These are phyloP conservation scores for Kazachstania bromeliacearum DNA, from an alignment of 805 yeast genomes.

Conservation along the genomic window DNA sequence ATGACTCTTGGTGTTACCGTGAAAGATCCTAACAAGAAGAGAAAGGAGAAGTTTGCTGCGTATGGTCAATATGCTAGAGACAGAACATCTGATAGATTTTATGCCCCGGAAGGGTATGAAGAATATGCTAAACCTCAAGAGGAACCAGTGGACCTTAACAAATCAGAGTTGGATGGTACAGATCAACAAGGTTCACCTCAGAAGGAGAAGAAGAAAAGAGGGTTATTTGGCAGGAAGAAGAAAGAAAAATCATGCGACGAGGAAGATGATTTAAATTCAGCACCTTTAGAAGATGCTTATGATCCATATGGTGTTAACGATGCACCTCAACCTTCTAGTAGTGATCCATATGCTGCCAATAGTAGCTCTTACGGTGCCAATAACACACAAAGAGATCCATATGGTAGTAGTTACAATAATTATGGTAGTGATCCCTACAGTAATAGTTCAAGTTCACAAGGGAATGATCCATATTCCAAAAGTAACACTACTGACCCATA, in stretches of 20 bases:
- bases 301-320: slow-evolving; percentile 10
- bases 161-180: slow-evolving; percentile 1
- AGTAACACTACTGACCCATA: not conserved
- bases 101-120: slow-evolving; percentile 35
- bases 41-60: slow-evolving; percentile 38
- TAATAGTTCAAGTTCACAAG: not conserved
- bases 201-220: slow-evolving; percentile 8
- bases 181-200: slow-evolving; percentile 1
- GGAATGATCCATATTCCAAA: not conserved
- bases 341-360: slow-evolving; percentile 5
- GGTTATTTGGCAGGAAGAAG: slow-evolving; percentile 9
- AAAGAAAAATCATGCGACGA: not conserved
- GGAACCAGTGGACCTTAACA: slow-evolving; percentile 4
- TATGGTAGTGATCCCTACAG: not conserved
- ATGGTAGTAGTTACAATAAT: too few relatives aligned
- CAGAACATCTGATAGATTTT: slow-evolving; percentile 27
- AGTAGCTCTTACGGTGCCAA: slow-evolving; percentile 1
- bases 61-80: slow-evolving; percentile 40
- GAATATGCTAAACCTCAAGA: slow-evolving; percentile 16
- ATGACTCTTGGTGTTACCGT: slow-evolving; percentile 36
- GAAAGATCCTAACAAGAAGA: slow-evolving; percentile 28
- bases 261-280: not conserved
- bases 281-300: not conserved
- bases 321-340: not conserved
- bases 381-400: slow-evolving; percentile 1